Base-by-base conservation (phyloP, 2,329 filamentous ascomycete species). In the Calycina herbarum region DNA sequence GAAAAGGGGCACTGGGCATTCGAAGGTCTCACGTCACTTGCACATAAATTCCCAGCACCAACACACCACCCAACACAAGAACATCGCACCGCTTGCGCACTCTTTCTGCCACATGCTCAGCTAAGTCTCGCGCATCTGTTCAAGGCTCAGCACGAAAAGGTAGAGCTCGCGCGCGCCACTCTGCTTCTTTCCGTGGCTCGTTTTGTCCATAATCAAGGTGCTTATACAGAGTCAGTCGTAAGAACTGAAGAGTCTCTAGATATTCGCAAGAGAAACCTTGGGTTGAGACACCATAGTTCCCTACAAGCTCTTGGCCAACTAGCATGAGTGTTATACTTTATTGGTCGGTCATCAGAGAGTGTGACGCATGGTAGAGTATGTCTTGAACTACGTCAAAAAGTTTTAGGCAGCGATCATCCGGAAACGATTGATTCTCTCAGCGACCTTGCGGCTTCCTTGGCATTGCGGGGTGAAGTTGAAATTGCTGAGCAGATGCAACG, bases 401-500 rank as follows among this genome's bases (percentile, higher is more conserved):
- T 57, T 20, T 45, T 64, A 8, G 63, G 63, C 8, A 5, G 29
- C 3, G 48, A 62, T 8, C 48, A 65, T 24, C 51, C 59, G 15
- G 48, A 45, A 13, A 65, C 64, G 48, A 17, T 64, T 17, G 31
- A 56, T 54, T 11, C n/a, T 17, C 24, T 64, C 15, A 45, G 38
- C 24, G 48, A 61, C 38, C 33, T 64, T 29, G 63, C 57, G 5
- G 24, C n/a, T 3, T 24, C 27, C 8, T 45, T 54, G 1, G 3
- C 24, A n/a, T 15, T 1, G 31, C 51, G 51, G 29, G 61, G 29
- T 5, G 51, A 59, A 2, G 51, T 29, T 6, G 29, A 33, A 29
- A 15, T 45, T 27, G 15, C 51, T 5, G 59, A 65, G 48, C 27
- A 8, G 38, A 59, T 66, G 57, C 27, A 63, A n/a, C 56, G 60